Evolutionary conservation across 208 protist species (phyloP), one percentile per base, ranked within the genome.

Genomic region (Leptomonas pyrrhocoris): DNA sequence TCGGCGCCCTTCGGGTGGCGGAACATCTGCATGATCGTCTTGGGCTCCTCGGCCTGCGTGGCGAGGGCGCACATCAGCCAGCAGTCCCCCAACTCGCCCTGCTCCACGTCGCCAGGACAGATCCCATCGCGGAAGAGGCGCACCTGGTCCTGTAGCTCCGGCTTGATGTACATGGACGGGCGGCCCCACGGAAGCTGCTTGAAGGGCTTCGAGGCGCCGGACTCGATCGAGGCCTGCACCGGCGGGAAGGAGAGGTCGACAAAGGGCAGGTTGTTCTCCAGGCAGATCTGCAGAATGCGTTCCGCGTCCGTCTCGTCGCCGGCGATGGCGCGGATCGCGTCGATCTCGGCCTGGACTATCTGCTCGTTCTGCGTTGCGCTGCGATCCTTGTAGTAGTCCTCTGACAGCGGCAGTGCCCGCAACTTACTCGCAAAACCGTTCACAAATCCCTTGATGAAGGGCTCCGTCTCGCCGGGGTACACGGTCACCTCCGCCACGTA

Each of bases 1-100:
- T 68, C 82, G 38, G 79, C 77, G 34, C 84, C 78, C 38, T 77
- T 62, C 46, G 88, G 88, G 68, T 93, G 78, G 27, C 84, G 81
- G 79, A 95, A 93, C 74, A 95, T 83, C 27, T 75, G 62, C 62
- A 88, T 86, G 19, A 94, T 42, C 21, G 69, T 59, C 56, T 46
- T 69, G 46, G 83, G 77, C 25, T 78, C 19, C 81, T 96, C 87
- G 34, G 80, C 74, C 23, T 83, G 68, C 2, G 86, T 84, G 19
- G 89, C 80, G 31, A 97, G 55, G 19, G 93, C 87, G 68, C 90
- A 94, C 77, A 94, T 81, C 18, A 97, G 73, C 90, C 90, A 95
- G 71, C 80, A 89, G 73, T 94, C 86, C 21, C 91, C 93, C 43
- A 96, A 80, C 69, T 93, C 91, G 16, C 92, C 88, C 58, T 85